Conservation (phyloP, 495 filamentous ascomycete species). For the Daldinia decipiens region DNA sequence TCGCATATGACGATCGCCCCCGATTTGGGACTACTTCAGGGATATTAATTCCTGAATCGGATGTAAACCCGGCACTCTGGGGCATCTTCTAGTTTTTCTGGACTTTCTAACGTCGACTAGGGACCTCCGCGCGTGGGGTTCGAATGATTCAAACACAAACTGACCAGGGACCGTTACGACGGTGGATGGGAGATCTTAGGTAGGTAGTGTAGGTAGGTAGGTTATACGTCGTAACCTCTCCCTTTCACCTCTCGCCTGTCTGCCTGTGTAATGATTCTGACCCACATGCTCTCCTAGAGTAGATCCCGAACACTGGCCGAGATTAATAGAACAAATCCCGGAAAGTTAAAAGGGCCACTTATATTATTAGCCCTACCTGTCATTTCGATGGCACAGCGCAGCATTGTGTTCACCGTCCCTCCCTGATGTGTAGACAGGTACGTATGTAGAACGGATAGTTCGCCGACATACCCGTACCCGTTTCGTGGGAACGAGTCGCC, state of each 20-base stretch:
- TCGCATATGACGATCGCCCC: slow-evolving; percentile 41
- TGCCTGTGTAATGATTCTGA: background rate
- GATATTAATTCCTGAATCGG: slow-evolving; percentile 49
- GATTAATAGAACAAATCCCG: slow-evolving; percentile 37
- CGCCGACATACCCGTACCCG: slow-evolving; percentile 30
- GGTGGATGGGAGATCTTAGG: slow-evolving; percentile 37
- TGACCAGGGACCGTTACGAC: slow-evolving; percentile 23
- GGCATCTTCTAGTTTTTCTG: slow-evolving; percentile 43
- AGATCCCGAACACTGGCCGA: slow-evolving; percentile 36
- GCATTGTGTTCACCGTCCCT: slow-evolving; percentile 34
- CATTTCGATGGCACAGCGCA: slow-evolving; percentile 35
- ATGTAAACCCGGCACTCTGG: slow-evolving; percentile 49
- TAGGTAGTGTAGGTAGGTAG: background rate
- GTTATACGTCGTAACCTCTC: slow-evolving; percentile 26
- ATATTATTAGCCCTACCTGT: slow-evolving; percentile 37
- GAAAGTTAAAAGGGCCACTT: slow-evolving; percentile 29
- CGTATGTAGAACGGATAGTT: slow-evolving; percentile 25
- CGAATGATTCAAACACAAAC: slow-evolving; percentile 37
- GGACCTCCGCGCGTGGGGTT: slow-evolving; percentile 38
- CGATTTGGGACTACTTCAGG: slow-evolving; percentile 41
- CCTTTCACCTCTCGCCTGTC: slow-evolving; percentile 5
- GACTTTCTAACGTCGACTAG: slow-evolving; percentile 33
- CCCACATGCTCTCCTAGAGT: slow-evolving; percentile 4
- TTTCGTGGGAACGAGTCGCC: slow-evolving; percentile 15
- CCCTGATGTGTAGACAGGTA: slow-evolving; percentile 12